Evolutionary conservation across 371 early-diverging fungal genomes (phyloP).

Genomic region (Dinochytrium kinnereticum): DNA sequence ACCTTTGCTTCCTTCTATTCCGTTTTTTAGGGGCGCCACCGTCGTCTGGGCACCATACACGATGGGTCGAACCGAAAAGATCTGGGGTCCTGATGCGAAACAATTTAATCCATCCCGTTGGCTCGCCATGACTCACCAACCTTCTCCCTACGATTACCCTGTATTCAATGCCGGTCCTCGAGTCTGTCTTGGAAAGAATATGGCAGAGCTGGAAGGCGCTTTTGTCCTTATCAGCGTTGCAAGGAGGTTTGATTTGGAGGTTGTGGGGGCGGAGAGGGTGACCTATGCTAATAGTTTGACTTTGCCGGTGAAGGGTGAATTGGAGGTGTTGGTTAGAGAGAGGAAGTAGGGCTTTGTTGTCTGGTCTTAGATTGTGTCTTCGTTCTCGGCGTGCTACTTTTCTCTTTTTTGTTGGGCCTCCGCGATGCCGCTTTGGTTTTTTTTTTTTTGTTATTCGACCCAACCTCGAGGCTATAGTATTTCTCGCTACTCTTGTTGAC

Average conservation of each 20-base stretch:
- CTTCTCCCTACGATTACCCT: slow-evolving; percentile 37
- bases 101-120: slow-evolving; percentile 71
- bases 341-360: background rate
- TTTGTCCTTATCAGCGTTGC: slow-evolving; percentile 31
- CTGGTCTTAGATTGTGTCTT: background rate
- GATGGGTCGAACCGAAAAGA: slow-evolving; percentile 58
- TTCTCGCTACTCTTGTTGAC: too few relatives aligned
- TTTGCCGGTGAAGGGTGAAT: slow-evolving; percentile 36
- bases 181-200: slow-evolving; percentile 61
- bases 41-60: slow-evolving; percentile 58
- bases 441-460: too few relatives aligned
- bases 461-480: too few relatives aligned
- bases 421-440: too few relatives aligned
- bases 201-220: slow-evolving; percentile 46
- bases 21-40: slow-evolving; percentile 52
- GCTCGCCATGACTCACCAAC: slow-evolving; percentile 41
- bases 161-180: slow-evolving; percentile 70
- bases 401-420: too few relatives aligned
- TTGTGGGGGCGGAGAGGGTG: slow-evolving; percentile 29
- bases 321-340: slow-evolving; percentile 1
- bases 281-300: slow-evolving; percentile 31
- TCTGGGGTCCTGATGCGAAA: slow-evolving; percentile 70
- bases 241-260: slow-evolving; percentile 30
- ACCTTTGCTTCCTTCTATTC: slow-evolving; percentile 20
- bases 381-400: too few relatives aligned